These are phyloP conservation scores for Parietaria judaica DNA, from an alignment of 306 rosid genomes.

Conservation along the genomic window DNA sequence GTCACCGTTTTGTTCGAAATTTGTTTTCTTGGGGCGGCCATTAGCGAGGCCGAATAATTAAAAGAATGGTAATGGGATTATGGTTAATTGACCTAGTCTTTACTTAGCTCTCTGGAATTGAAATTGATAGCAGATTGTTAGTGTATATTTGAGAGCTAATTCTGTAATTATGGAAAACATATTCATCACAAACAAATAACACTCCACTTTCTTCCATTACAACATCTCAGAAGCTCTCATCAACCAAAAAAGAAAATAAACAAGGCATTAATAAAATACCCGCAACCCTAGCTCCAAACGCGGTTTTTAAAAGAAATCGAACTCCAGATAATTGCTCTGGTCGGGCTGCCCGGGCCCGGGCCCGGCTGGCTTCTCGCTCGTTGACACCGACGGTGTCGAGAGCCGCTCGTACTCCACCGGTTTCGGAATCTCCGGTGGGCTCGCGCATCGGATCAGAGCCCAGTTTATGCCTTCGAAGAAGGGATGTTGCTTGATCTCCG, in stretches of 20 bases:
- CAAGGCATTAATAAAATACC: conserved; percentile 2
- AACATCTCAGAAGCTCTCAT: conserved; percentile 24
- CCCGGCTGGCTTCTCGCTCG: conserved; percentile 18
- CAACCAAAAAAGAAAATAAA: conserved; percentile 16
- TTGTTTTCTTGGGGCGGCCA: too few relatives aligned
- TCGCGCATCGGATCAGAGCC: conserved; percentile 50
- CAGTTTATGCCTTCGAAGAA: conserved; percentile 49
- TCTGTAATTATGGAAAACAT: conserved; percentile 4
- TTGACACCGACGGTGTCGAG: conserved; percentile 26
- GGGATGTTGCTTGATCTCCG: conserved; percentile 47
- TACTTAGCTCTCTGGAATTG: too few relatives aligned
- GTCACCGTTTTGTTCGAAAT: too few relatives aligned
- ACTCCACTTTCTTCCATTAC: conserved; percentile 14
- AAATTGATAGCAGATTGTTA: too few relatives aligned
- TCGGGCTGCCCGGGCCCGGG: conserved; percentile 26
- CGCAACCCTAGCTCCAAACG: conserved; percentile 17
- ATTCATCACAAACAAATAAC: not conserved
- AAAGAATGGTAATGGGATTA: too few relatives aligned
- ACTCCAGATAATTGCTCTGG: conserved; percentile 41
- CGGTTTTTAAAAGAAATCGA: conserved; percentile 41
- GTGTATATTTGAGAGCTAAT: too few relatives aligned
- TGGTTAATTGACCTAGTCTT: too few relatives aligned
- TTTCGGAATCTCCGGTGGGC: conserved; percentile 48
- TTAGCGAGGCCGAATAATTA: too few relatives aligned
- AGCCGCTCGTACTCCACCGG: conserved; percentile 34